Evolutionary conservation across 768 basidiomycete species (phyloP), one percentile per base, ranked within the genome.

Genomic region (Plicaturopsis crispa): DNA sequence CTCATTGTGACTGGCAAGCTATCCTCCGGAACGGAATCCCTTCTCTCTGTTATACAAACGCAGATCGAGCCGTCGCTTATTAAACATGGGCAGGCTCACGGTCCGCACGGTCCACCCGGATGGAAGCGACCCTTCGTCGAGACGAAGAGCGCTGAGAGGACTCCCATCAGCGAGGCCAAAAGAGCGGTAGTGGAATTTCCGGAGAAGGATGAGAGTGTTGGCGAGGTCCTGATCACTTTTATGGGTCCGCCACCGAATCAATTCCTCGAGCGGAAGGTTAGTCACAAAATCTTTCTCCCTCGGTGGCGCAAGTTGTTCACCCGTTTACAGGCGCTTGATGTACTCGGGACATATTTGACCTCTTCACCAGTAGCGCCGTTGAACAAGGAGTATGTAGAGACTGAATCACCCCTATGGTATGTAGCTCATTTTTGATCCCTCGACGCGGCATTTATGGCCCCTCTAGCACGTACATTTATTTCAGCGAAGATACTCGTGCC

Each of bases 71-170:
- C 92, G 1, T 73, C 62, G 35, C 77, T 97, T 39, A 69, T 89
- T 21, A 69, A 67, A 17, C 89, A 96, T 51, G 73, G 74, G 6
- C 83, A 86, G 52, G 70, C 78, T 45, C 59, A 71, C 14, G 91
- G 89, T 2, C 62, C 75, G 33, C 70, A 69, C 10, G n/a, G n/a
- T n/a, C 93, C 92, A 4, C 47, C 61, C 1, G 85, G 79, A 6
- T 99, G 94, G 93, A 89, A 86, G 46, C 78, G 94, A 14, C 96
- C 96, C 4, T 98, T 97, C 54, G 49, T 97, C 23, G 92, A 97
- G 63, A 92, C 92, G 0, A 48, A 76, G 7, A 92, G 85, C 45
- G 78, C 83, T 5, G 57, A 60, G n/a, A 66, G 79, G 17, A 64
- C 62, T 24, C 68, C 69, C 5, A 72, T 86, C 14, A 52, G 67